These are phyloP conservation scores for Trypethelium eluteriae DNA, from an alignment of 495 filamentous ascomycete species.

Conservation along the genomic window DNA sequence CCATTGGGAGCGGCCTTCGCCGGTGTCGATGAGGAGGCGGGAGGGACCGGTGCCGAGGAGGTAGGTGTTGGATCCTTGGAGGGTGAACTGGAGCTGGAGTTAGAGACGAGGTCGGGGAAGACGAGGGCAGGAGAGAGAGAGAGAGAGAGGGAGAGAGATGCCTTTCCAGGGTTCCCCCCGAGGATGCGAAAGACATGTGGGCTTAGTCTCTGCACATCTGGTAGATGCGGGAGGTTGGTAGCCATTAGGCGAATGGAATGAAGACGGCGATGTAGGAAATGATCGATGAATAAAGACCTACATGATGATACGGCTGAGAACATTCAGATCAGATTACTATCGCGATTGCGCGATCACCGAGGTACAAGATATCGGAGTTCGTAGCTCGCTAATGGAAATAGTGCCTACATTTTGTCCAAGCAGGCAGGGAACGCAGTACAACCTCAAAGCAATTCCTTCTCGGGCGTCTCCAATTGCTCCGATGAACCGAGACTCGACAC, in stretches of 20 bases:
- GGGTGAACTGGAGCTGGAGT: constrained; percentile 30
- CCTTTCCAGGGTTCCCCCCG: constrained; percentile 39
- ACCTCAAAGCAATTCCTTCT: too few relatives aligned
- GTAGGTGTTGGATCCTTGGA: constrained; percentile 42
- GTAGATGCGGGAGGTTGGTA: constrained; percentile 28
- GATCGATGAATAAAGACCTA: neutral
- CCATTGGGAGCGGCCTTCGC: constrained; percentile 43
- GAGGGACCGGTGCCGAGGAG: constrained; percentile 32
- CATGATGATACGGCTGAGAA: neutral
- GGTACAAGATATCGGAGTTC: neutral
- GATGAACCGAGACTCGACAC: neutral
- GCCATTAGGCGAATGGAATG: constrained; percentile 21
- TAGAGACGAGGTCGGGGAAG: neutral
- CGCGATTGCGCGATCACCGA: neutral
- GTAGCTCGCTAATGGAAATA: neutral
- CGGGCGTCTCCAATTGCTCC: too few relatives aligned
- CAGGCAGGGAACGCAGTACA: too few relatives aligned
- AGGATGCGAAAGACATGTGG: constrained; percentile 34
- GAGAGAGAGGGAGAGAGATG: constrained; percentile 13
- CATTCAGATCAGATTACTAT: neutral
- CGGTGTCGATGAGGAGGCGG: constrained; percentile 37
- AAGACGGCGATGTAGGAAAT: neutral
- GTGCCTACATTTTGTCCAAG: neutral
- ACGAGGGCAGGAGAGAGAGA: neutral
- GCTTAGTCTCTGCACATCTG: constrained; percentile 32